These are phyloP conservation scores for Ustilago curta DNA, from an alignment of 1,284 basidiomycete genomes.

Conservation along the genomic window DNA sequence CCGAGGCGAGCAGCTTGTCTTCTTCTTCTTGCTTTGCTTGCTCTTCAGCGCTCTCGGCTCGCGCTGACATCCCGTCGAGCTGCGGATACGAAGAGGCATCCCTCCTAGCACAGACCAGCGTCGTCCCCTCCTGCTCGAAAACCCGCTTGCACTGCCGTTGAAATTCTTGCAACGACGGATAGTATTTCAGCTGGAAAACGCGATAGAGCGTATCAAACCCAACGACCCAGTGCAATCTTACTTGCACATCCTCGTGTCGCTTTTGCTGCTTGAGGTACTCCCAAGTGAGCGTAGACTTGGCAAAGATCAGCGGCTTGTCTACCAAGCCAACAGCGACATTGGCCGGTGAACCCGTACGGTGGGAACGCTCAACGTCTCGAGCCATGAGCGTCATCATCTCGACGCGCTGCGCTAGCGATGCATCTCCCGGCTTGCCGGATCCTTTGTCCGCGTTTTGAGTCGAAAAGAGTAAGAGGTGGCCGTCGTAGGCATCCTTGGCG, in stretches of 20 bases:
- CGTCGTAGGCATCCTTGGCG: slow-evolving; percentile 74
- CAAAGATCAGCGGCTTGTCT: slow-evolving; percentile 87
- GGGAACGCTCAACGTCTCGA: slow-evolving; percentile 47
- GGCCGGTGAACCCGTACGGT: slow-evolving; percentile 26
- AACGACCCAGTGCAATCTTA: slow-evolving; percentile 76
- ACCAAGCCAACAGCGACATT: slow-evolving; percentile 85
- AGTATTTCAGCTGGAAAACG: slow-evolving; percentile 84
- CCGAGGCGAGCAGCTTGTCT: slow-evolving; percentile 24
- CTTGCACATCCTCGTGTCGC: neutral
- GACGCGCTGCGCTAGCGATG: slow-evolving; percentile 54
- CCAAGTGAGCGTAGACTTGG: slow-evolving; percentile 78
- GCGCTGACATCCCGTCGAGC: neutral
- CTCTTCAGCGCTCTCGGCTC: neutral
- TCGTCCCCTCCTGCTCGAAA: slow-evolving; percentile 74
- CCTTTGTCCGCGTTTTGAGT: slow-evolving; percentile 89
- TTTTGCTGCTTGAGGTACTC: slow-evolving; percentile 70
- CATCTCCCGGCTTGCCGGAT: slow-evolving; percentile 76
- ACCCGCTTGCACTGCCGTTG: slow-evolving; percentile 74
- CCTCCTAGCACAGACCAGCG: slow-evolving; percentile 72
- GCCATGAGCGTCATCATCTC: slow-evolving; percentile 69
- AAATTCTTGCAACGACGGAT: slow-evolving; percentile 74
- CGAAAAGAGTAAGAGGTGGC: slow-evolving; percentile 84
- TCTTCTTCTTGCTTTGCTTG: slow-evolving; percentile 35
- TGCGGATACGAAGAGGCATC: slow-evolving; percentile 38
- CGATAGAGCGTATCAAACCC: slow-evolving; percentile 90